These are phyloP conservation scores for Pseudogymnoascus sp. DNA, from an alignment of 2,329 filamentous ascomycete species.

Conservation along the genomic window DNA sequence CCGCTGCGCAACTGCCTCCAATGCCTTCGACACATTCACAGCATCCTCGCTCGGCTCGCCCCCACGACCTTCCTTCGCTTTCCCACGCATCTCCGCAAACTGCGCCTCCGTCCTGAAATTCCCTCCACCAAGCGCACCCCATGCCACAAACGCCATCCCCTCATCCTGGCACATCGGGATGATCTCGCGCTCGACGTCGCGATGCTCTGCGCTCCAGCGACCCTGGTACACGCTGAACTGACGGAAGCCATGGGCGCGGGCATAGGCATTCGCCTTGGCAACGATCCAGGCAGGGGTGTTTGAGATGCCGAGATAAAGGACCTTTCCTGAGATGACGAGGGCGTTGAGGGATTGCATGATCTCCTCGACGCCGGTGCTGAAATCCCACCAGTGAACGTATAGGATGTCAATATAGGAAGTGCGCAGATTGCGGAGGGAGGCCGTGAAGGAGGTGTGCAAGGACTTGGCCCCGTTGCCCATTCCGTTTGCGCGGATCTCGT, in stretches of 20 bases:
- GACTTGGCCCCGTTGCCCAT: conserved; percentile 57
- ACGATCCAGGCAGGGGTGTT: conserved; percentile 67
- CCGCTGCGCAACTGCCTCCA: conserved; percentile 45
- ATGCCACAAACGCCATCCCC: conserved; percentile 51
- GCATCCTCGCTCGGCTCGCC: conserved; percentile 41
- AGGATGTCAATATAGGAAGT: conserved; percentile 64
- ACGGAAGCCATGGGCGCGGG: conserved; percentile 60
- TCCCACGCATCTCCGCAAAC: conserved; percentile 33
- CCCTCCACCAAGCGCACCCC: conserved; percentile 46
- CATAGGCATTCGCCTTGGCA: conserved; percentile 60
- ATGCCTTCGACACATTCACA: conserved; percentile 44
- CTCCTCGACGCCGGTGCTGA: conserved; percentile 55
- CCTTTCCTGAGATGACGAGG: conserved; percentile 53
- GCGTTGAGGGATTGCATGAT: conserved; percentile 62
- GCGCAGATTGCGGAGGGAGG: conserved; percentile 53
- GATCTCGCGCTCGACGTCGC: conserved; percentile 59
- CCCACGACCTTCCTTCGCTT: conserved; percentile 21
- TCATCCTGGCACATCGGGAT: conserved; percentile 51
- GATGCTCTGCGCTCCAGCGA: conserved; percentile 51
- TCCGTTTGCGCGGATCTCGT: conserved; percentile 44
- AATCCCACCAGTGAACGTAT: conserved; percentile 37
- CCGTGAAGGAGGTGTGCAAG: conserved; percentile 46
- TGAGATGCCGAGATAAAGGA: conserved; percentile 60
- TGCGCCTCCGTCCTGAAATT: conserved; percentile 43
- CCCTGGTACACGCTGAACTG: conserved; percentile 66